Percentiles rank a stretch among this genome's conserved stretches.
Evolutionary conservation across 768 basidiomycete species (phyloP).

Genomic region (Agaricus blazei): DNA sequence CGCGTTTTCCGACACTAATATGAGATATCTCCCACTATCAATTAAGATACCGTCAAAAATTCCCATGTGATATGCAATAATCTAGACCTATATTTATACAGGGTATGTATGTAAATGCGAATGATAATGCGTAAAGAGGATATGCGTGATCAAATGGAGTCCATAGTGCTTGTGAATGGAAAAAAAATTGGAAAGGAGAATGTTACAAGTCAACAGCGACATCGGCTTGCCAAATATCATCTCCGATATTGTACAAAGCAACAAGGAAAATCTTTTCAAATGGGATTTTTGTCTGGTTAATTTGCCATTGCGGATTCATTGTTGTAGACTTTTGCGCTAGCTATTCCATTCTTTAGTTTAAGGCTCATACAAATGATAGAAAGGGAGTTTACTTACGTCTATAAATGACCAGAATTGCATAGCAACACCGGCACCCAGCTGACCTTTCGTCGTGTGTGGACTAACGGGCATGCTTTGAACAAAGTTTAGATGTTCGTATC

Average conservation of each 20-base stretch:
- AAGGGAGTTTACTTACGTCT: constrained; percentile 23
- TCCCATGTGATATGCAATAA: too few relatives aligned
- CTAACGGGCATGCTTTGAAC: constrained; percentile 8
- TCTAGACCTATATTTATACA: too few relatives aligned
- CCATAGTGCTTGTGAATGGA: too few relatives aligned
- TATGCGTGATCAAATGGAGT: too few relatives aligned
- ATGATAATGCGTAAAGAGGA: background rate
- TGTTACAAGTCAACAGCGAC: constrained; percentile 11
- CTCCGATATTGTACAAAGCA: constrained; percentile 10
- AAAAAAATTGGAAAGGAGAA: too few relatives aligned
- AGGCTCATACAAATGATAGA: background rate
- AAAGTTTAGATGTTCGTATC: constrained; percentile 12
- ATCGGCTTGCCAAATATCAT: constrained; percentile 15
- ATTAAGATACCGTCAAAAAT: too few relatives aligned
- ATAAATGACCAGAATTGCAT: constrained; percentile 11
- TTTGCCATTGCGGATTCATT: constrained; percentile 4
- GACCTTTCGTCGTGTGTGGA: constrained; percentile 35
- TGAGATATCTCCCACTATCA: too few relatives aligned
- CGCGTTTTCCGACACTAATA: too few relatives aligned
- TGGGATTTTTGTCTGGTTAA: constrained; percentile 2
- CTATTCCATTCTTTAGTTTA: constrained; percentile 21
- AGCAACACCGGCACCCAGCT: constrained; percentile 36
- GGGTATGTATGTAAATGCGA: background rate
- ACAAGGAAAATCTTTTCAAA: constrained; percentile 14
- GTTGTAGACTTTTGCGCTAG: constrained; percentile 9